phyloP scores from a whole-genome alignment of 768 basidiomycete genomes.

The Strobilomyces confusus region DNA sequence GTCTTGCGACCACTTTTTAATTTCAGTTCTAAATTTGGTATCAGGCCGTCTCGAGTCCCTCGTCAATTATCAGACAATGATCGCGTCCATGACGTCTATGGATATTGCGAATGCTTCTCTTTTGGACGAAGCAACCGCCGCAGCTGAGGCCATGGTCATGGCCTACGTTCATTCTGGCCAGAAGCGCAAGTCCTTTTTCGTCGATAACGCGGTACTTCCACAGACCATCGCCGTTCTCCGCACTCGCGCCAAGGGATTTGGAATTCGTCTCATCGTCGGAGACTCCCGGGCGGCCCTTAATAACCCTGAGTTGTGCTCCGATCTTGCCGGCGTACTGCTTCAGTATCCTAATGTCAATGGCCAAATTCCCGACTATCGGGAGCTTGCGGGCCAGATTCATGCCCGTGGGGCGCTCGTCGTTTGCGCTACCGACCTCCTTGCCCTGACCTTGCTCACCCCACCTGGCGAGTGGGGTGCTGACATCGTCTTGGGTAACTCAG shows the following conservation, averaged over 20 bases:
- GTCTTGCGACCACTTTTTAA: constrained; percentile 1
- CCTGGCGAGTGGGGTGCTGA: constrained; percentile 99
- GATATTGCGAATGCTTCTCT: constrained; percentile 95
- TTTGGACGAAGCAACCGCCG: constrained; percentile 92
- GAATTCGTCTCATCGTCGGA: constrained; percentile 74
- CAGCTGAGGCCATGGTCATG: constrained; percentile 97
- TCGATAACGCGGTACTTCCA: constrained; percentile 77
- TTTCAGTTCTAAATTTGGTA: constrained; percentile 12
- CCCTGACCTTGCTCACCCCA: constrained; percentile 87
- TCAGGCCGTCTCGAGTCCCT: constrained; percentile 92
- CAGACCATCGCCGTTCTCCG: constrained; percentile 88
- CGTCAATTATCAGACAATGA: constrained; percentile 96
- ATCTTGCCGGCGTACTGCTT: constrained; percentile 83
- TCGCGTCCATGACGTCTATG: constrained; percentile 90
- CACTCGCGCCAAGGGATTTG: constrained; percentile 92
- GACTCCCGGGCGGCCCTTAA: constrained; percentile 50
- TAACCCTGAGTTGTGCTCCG: constrained; percentile 49
- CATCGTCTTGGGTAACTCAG: constrained; percentile 91
- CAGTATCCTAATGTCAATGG: constrained; percentile 96
- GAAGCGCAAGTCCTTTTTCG: constrained; percentile 81
- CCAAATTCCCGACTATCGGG: constrained; percentile 65
- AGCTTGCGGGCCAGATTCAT: constrained; percentile 67
- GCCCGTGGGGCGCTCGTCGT: constrained; percentile 73
- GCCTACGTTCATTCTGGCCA: constrained; percentile 63
- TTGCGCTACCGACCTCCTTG: constrained; percentile 89